A percentile compares a stretch with the other conserved stretches of the same genome.
phyloP scores from a whole-genome alignment of 768 basidiomycete species.

The Russula olivacea region DNA sequence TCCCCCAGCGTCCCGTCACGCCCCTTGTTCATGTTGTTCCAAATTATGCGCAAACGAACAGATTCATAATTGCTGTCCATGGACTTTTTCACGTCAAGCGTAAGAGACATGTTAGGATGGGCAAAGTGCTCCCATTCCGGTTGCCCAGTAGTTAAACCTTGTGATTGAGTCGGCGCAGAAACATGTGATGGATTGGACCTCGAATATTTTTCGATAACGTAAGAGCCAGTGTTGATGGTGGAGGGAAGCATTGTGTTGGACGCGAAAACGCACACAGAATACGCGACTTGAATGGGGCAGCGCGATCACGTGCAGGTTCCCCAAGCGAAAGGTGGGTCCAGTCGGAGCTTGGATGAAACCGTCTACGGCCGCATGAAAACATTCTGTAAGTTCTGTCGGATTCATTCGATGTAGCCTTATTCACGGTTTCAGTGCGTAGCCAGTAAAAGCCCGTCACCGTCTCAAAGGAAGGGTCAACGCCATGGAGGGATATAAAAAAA shows the following conservation, averaged over 20 bases:
- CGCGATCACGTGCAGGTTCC: constrained; percentile 8
- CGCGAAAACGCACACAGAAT: not conserved
- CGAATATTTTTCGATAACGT: constrained; percentile 59
- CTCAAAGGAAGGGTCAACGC: not conserved
- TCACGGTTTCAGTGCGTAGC: not conserved
- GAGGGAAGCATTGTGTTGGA: constrained; percentile 38
- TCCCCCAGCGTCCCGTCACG: constrained; percentile 44
- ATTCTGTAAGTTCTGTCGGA: not conserved
- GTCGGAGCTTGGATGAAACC: no score
- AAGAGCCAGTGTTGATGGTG: constrained; percentile 54
- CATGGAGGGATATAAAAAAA: not conserved
- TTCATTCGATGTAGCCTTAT: not conserved
- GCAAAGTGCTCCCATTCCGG: constrained; percentile 75
- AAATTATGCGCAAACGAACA: constrained; percentile 57
- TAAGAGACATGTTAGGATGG: constrained; percentile 59
- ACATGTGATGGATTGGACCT: constrained; percentile 45
- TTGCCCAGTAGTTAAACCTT: constrained; percentile 27
- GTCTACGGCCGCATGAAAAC: not conserved
- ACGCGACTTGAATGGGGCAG: not conserved
- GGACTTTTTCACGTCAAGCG: constrained; percentile 52
- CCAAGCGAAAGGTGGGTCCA: no score
- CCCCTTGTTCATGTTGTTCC: constrained; percentile 46
- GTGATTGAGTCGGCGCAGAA: constrained; percentile 16
- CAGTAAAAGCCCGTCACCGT: not conserved
- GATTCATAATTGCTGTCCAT: constrained; percentile 49